Evolutionary conservation across 805 yeast species (phyloP), one percentile per base, ranked within the genome.

Genomic region (Yamadazyma philogaea): DNA sequence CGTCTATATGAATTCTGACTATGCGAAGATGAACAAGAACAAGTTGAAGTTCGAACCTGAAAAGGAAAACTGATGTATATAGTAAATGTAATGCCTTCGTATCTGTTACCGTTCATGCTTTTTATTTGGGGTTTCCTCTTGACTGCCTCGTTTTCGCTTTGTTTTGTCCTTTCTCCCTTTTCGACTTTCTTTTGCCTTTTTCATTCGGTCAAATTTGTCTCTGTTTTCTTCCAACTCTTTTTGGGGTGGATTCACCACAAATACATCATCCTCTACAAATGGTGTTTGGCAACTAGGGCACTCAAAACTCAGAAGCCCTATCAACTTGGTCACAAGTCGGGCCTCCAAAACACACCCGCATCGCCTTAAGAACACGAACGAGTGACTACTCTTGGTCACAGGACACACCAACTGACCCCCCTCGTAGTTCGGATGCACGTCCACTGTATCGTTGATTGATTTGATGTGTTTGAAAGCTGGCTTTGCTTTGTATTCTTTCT

Each of bases 1-100:
- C 52, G 43, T 70, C 21, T 70, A 63, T 54, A 64, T 66, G 48
- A 70, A 70, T 59, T 67, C 73, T 19, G 75, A 70, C 51, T 70
- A 52, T 52, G 69, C 74, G 38, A 54, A 53, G 28, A 63, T 66
- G 68, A 70, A 70, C 59, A 56, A 59, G 48, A 45, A 63, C 37
- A 70, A 70, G 57, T 61, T 66, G 53, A 62, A 56, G 28, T 70
- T 68, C 51, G 61, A 59, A 6, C 46, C 46, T 16, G 41, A 43
- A 37, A 18, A 42, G 35, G 32, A 37, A 22, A 37, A 37, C n/a
- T 37, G 30, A 8, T 34, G 35, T 33, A 33, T 33, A 33, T 33
- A 33, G 35, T 33, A 18, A 33, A 33, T 33, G 24, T 33, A 7
- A 30, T 30, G 34, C 28, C 28, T 11, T 24, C 28, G 12, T 24